phyloP scores from a whole-genome alignment of 106 monocot species.

The Alisma plantagoaquatica region DNA sequence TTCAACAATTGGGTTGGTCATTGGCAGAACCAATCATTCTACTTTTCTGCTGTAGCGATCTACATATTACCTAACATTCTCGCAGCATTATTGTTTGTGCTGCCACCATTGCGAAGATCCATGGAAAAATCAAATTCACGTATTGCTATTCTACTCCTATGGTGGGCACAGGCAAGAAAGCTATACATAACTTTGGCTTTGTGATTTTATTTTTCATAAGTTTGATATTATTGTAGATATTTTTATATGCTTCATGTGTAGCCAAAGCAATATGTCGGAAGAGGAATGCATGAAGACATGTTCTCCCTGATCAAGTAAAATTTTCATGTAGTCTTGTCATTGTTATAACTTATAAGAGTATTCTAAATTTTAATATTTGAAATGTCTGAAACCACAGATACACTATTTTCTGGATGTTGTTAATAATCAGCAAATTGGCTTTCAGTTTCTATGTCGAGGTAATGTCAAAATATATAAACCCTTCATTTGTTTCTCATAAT shows the following conservation, averaged over 20 bases:
- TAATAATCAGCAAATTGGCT: constrained; percentile 86
- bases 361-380: background rate
- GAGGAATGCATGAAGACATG: constrained; percentile 94
- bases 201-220: background rate
- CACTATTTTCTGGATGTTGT: constrained; percentile 90
- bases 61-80: constrained; percentile 93
- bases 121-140: constrained; percentile 70
- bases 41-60: constrained; percentile 65
- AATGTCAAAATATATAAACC: constrained; percentile 3
- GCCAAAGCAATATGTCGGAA: constrained; percentile 90
- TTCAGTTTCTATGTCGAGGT: constrained; percentile 99
- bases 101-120: constrained; percentile 50
- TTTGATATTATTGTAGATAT: background rate
- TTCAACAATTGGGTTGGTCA: constrained; percentile 75
- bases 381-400: no score
- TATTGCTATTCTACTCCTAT: constrained; percentile 55
- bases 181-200: background rate
- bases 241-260: constrained; percentile 19
- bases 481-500: background rate
- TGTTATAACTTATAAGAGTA: background rate
- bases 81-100: constrained; percentile 69
- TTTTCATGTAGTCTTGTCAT: background rate
- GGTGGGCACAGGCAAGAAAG: constrained; percentile 85
- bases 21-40: constrained; percentile 63
- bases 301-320: constrained; percentile 81